phyloP scores from a whole-genome alignment of 2,329 filamentous ascomycete species.

The Endothia cerciana region DNA sequence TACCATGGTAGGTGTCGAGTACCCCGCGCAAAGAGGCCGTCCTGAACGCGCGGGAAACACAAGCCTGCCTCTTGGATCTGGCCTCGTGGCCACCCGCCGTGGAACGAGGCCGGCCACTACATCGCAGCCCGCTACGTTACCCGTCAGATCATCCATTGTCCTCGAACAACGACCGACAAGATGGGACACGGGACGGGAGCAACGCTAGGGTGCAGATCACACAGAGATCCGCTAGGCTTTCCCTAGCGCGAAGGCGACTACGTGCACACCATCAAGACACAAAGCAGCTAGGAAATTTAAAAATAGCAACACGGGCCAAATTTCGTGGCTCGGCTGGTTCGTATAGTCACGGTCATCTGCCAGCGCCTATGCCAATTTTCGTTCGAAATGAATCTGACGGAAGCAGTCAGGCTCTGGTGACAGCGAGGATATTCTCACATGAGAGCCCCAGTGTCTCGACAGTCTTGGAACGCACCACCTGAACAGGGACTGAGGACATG shows the following conservation, averaged over 20 bases:
- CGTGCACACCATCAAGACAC: neutral
- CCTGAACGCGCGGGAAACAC: neutral
- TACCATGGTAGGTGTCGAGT: no score
- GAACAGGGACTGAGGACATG: no score
- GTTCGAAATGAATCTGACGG: neutral
- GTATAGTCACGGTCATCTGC: neutral
- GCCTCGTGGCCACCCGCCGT: slow-evolving; percentile 9
- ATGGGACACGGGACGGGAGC: slow-evolving; percentile 8
- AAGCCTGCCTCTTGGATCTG: neutral
- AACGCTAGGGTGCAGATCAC: neutral
- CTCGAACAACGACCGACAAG: neutral
- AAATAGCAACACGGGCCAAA: slow-evolving; percentile 6
- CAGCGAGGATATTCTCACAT: no score
- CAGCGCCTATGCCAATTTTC: neutral
- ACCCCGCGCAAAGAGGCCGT: no score
- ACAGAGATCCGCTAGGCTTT: slow-evolving; percentile 1
- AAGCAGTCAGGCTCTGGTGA: neutral
- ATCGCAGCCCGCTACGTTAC: neutral
- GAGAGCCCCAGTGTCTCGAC: no score
- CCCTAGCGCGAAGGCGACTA: slow-evolving; percentile 1
- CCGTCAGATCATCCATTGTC: neutral
- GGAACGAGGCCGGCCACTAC: neutral
- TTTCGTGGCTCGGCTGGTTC: slow-evolving; percentile 1
- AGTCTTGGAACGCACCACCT: no score
- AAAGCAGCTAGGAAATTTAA: neutral